Evolutionary conservation across 1,139 yeast genomes (phyloP), one percentile per base, ranked within the genome.

Genomic region (Taphrina sp.): DNA sequence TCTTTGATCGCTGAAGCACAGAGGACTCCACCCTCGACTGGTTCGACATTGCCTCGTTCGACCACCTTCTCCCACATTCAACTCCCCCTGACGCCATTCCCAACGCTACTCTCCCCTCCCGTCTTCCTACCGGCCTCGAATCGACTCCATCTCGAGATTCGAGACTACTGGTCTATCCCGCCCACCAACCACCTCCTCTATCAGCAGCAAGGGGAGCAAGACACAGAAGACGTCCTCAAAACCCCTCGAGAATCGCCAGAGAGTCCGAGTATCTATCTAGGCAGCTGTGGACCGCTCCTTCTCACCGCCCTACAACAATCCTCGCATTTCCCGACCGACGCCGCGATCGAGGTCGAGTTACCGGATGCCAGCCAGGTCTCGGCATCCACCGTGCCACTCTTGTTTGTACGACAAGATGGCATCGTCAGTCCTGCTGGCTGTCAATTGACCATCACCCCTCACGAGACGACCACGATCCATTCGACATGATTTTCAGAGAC

Each of bases 211-310:
- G n/a, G n/a, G n/a, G n/a, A n/a, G n/a, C n/a, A n/a, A n/a, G n/a
- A n/a, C n/a, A n/a, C n/a, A n/a, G n/a, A n/a, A n/a, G n/a, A n/a
- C n/a, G n/a, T n/a, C n/a, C n/a, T n/a, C n/a, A n/a, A n/a, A n/a
- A n/a, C n/a, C n/a, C n/a, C n/a, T n/a, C n/a, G n/a, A n/a, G n/a
- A n/a, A n/a, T n/a, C n/a, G n/a, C n/a, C n/a, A n/a, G n/a, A n/a
- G n/a, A n/a, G n/a, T n/a, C n/a, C n/a, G n/a, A n/a, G 49, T 10
- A 35, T 55, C 7, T 55, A 49, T 44, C 37, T 55, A 38, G 58
- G 58, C 19, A 19, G 35, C 3, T 17, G 14, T 2, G 58, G 58
- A 19, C 58, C 58, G 3, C 38, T 55, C 14, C 22, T 28, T 7
- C 33, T 46, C 23, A 54, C 53, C 10, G 39, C 37, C 12, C 34